A percentile compares a stretch with the other conserved stretches of the same genome.
These are phyloP conservation scores for Diaporthe citri DNA, from an alignment of 2,329 filamentous ascomycete genomes.

Conservation along the genomic window DNA sequence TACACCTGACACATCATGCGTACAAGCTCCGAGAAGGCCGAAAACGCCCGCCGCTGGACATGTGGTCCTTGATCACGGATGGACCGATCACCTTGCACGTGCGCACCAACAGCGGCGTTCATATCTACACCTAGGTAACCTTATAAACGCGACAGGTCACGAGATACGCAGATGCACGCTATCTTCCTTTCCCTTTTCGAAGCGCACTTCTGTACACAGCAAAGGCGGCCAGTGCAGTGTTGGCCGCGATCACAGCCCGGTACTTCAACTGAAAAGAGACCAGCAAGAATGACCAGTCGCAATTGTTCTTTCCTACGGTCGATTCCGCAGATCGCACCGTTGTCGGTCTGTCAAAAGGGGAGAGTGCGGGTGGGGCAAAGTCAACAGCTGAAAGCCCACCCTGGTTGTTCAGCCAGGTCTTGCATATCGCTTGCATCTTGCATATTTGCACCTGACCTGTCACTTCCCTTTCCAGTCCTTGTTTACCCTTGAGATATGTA, in stretches of 20 bases:
- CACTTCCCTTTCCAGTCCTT: not conserved
- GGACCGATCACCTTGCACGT: no score
- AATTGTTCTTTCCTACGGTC: not conserved
- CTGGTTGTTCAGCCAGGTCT: not conserved
- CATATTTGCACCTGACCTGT: conserved; percentile 21
- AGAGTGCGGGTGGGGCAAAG: not conserved
- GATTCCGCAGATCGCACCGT: not conserved
- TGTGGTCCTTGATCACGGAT: no score
- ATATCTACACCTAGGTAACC: no score
- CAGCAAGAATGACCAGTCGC: not conserved
- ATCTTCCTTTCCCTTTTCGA: no score
- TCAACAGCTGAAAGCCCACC: not conserved
- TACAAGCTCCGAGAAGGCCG: no score
- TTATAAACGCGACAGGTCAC: no score
- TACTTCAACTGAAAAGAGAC: not conserved
- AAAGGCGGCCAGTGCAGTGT: not conserved
- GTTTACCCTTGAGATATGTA: not conserved
- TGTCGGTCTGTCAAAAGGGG: no score
- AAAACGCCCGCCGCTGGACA: no score
- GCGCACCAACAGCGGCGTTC: no score
- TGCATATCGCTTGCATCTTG: conserved; percentile 18
- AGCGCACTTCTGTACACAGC: not conserved
- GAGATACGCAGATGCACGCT: no score
- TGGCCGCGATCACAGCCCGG: not conserved
- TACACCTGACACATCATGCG: no score